These are phyloP conservation scores for Neurospora sp. DNA, from an alignment of 495 filamentous ascomycete genomes.

Conservation along the genomic window DNA sequence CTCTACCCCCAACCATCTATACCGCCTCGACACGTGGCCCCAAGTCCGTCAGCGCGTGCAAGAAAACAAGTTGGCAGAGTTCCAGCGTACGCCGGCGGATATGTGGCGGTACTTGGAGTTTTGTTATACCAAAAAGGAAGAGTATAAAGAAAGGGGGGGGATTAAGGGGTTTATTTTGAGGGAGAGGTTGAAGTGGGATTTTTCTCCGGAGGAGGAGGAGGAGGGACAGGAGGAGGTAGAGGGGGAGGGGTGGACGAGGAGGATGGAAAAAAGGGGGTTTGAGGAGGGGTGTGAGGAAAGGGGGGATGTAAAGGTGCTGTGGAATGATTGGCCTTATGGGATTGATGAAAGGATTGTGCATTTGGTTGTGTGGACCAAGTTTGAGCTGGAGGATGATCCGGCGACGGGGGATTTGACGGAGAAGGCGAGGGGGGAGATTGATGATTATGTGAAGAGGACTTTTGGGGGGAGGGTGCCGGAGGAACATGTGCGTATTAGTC, in stretches of 20 bases:
- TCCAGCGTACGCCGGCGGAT: conserved; percentile 64
- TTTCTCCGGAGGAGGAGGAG: conserved; percentile 14
- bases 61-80: conserved; percentile 58
- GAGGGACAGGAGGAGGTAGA: background rate
- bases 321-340: conserved; percentile 90
- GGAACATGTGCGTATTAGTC: conserved; percentile 30
- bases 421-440: conserved; percentile 51
- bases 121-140: conserved; percentile 46
- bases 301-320: conserved; percentile 63
- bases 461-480: conserved; percentile 40
- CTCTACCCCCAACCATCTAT: conserved; percentile 51
- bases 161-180: conserved; percentile 64
- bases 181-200: conserved; percentile 54
- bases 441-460: conserved; percentile 52
- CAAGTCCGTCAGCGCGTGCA: conserved; percentile 51
- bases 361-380: conserved; percentile 88
- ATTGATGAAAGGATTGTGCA: conserved; percentile 67
- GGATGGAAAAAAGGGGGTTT: conserved; percentile 24
- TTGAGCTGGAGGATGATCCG: conserved; percentile 52
- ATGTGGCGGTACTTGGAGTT: conserved; percentile 63
- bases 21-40: conserved; percentile 49
- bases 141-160: conserved; percentile 52
- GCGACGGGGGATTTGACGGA: conserved; percentile 56
- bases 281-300: conserved; percentile 13
- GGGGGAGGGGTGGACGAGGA: too few relatives aligned